These are phyloP conservation scores for Lipomyces mesembrius DNA, from an alignment of 805 yeast species.

Conservation along the genomic window DNA sequence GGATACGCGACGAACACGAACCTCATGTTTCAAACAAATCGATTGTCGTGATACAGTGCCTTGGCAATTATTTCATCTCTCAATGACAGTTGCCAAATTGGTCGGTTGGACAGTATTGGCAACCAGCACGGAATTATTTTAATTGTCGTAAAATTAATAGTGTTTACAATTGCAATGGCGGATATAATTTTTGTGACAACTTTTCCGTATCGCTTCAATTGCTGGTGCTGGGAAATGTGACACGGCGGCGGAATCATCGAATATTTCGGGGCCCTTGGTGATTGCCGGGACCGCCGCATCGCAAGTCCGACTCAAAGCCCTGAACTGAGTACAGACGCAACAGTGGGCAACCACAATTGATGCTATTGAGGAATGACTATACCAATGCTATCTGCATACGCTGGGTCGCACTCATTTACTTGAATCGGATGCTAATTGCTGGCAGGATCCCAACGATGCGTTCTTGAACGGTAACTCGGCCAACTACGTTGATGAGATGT, in stretches of 20 bases:
- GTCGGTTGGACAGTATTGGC: background rate
- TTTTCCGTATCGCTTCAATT: background rate
- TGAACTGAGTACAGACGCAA: background rate
- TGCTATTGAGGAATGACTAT: background rate
- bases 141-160: background rate
- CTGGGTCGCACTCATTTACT: background rate
- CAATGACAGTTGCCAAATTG: background rate
- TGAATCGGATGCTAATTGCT: background rate
- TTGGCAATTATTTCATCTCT: background rate
- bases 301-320: too few species aligned
- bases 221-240: background rate
- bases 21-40: background rate
- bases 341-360: too few species aligned
- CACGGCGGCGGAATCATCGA: background rate
- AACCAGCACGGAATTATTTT: background rate
- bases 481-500: constrained; percentile 96
- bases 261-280: too few species aligned
- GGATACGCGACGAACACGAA: background rate
- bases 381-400: background rate
- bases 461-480: constrained; percentile 86
- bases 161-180: background rate
- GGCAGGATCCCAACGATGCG: constrained; percentile 55
- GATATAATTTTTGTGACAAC: background rate
- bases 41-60: background rate
- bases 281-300: too few species aligned